phyloP scores from a whole-genome alignment of 192 early-diverging fungal genomes.

The Umbelopsis isabellina region DNA sequence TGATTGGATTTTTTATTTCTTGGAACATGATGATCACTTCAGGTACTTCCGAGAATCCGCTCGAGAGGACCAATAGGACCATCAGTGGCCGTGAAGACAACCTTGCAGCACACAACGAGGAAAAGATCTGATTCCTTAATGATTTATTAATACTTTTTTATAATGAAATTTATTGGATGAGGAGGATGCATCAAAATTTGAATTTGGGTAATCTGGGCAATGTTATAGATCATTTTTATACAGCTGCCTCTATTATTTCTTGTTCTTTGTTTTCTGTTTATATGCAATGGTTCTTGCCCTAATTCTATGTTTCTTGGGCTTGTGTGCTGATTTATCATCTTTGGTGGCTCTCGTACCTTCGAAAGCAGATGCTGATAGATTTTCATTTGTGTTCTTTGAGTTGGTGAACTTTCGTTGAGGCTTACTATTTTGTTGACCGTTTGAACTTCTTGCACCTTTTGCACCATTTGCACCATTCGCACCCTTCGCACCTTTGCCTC shows the following conservation, averaged over 20 bases:
- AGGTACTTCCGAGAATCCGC: conserved; percentile 13
- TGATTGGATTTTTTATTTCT: conserved; percentile 7
- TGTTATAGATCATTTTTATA: not conserved
- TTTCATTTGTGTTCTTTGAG: conserved; percentile 20
- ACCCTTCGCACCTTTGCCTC: conserved; percentile 7
- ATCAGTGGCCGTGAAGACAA: conserved; percentile 13
- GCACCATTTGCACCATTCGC: conserved; percentile 22
- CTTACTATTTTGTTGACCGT: conserved; percentile 44
- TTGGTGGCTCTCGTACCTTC: conserved; percentile 60
- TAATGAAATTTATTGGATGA: not conserved
- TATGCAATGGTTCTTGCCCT: conserved; percentile 31
- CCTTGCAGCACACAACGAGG: conserved; percentile 14
- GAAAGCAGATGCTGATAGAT: conserved; percentile 34
- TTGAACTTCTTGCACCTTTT: conserved; percentile 30
- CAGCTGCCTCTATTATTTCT: conserved; percentile 6
- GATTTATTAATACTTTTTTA: not conserved
- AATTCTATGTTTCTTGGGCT: conserved; percentile 30
- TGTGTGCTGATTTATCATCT: conserved; percentile 34
- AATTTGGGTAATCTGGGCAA: not conserved
- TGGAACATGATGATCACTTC: conserved; percentile 20
- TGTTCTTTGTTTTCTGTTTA: conserved; percentile 23
- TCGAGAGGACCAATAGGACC: conserved; percentile 20
- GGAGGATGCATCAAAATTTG: conserved; percentile 1
- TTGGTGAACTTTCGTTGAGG: conserved; percentile 25
- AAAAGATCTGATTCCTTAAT: conserved; percentile 14